phyloP scores from a whole-genome alignment of 1,139 yeast genomes.

The Debaryomyces sp. region DNA sequence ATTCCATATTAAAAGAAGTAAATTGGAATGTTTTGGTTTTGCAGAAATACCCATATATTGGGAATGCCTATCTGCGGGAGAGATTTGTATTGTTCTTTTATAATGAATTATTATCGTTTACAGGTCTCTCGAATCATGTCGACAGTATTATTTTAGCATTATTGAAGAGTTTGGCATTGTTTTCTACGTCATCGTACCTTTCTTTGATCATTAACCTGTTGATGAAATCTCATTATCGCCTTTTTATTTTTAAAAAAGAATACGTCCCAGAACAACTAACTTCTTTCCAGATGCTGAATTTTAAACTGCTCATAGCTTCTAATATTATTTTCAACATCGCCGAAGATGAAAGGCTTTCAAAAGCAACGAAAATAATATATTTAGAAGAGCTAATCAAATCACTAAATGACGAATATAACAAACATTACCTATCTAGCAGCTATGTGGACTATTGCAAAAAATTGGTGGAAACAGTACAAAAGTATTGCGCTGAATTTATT shows the following conservation, averaged over 20 bases:
- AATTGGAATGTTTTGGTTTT: conserved; percentile 43
- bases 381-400: conserved; percentile 27
- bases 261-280: conserved; percentile 23
- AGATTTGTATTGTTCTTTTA: conserved; percentile 35
- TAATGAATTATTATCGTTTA: conserved; percentile 26
- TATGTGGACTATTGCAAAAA: conserved; percentile 35
- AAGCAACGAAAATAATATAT: conserved; percentile 19
- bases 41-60: conserved; percentile 45
- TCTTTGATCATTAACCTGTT: conserved; percentile 26
- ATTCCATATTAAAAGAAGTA: conserved; percentile 19
- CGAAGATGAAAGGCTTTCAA: conserved; percentile 14
- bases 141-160: conserved; percentile 26
- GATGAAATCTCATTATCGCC: conserved; percentile 18
- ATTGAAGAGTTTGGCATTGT: conserved; percentile 28
- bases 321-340: conserved; percentile 25
- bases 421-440: conserved; percentile 24
- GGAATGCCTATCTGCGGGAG: conserved; percentile 41
- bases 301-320: conserved; percentile 23
- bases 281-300: conserved; percentile 21
- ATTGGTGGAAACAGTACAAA: conserved; percentile 28
- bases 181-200: conserved; percentile 29
- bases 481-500: conserved; percentile 20
- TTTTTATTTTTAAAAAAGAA: conserved; percentile 21
- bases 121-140: conserved; percentile 23
- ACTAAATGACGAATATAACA: conserved; percentile 32